These are phyloP conservation scores for Stylosanthes scabra DNA, from an alignment of 331 rosid genomes.

Conservation along the genomic window DNA sequence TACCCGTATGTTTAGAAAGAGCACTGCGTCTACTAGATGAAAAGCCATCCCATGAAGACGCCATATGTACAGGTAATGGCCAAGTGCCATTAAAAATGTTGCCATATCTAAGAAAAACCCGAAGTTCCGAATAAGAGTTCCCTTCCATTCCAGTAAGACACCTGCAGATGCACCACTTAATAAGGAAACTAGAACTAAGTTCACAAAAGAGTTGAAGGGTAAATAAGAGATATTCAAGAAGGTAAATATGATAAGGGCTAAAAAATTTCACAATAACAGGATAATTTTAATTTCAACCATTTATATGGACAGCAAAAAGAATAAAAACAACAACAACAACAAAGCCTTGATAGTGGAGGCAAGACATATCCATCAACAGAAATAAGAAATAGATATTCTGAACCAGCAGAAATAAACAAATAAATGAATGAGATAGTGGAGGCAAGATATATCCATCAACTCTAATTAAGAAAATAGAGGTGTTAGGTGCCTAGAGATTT, in stretches of 20 bases:
- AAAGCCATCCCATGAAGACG: slow-evolving; percentile 98
- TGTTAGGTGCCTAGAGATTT: too few species aligned
- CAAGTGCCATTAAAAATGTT: slow-evolving; percentile 88
- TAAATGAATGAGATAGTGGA: slow-evolving; percentile 1
- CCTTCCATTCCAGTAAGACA: slow-evolving; percentile 88
- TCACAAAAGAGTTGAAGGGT: neutral
- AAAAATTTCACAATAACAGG: slow-evolving; percentile 29
- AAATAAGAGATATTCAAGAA: slow-evolving; percentile 20
- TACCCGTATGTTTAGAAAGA: slow-evolving; percentile 92
- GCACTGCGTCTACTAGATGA: slow-evolving; percentile 89
- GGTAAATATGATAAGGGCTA: neutral
- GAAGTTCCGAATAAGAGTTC: slow-evolving; percentile 83
- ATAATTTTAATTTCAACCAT: slow-evolving; percentile 9
- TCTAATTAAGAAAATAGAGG: neutral
- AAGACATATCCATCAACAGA: slow-evolving; percentile 14
- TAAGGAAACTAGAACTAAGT: slow-evolving; percentile 38
- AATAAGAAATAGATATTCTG: slow-evolving; percentile 7
- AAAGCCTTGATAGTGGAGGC: neutral
- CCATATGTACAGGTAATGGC: slow-evolving; percentile 95
- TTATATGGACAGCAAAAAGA: slow-evolving; percentile 8
- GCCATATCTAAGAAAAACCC: slow-evolving; percentile 92
- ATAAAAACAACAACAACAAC: slow-evolving; percentile 1
- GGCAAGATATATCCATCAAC: slow-evolving; percentile 13
- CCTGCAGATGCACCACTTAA: slow-evolving; percentile 60
- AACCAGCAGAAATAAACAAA: neutral